Base-by-base conservation (phyloP, 2,329 filamentous ascomycete species). In the Ceratocystis cacaofunesta region DNA sequence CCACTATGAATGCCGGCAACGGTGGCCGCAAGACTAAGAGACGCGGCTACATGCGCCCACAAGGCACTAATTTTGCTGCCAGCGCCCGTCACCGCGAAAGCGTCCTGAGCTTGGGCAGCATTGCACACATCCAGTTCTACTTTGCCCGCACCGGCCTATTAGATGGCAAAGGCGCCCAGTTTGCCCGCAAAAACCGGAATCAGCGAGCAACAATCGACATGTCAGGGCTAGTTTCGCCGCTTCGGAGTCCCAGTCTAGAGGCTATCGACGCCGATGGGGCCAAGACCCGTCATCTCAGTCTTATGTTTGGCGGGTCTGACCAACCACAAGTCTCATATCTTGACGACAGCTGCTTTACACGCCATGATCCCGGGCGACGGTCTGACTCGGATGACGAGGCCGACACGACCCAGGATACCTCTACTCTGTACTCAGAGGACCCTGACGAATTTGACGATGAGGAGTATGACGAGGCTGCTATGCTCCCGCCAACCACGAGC, bases 41-140 rank as follows among this genome's bases (percentile, higher is more conserved):
- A 71, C 83, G 91, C 68, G 92, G 92, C 55, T 96, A 92, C 76
- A 89, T 95, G 77, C 84, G 92, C 62, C 91, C 92, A 0, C 88
- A 91, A 73, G 89, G 86, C 64, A 95, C 89, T 63, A 84, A 91
- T 71, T 99, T 97, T 74, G 90, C 94, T 30, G 88, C 89, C 67
- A 96, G 92, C 66, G 94, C 94, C 60, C 86, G 85, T 72, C 90
- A 90, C 62, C 83, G 94, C 69, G 92, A 99, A 74, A 96, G 92
- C 73, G 94, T 99, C 69, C 87, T 97, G 84, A 96, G 90, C 72
- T 77, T 99, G 68, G 94, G 94, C 65, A 96, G 92, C 75, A 99
- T 99, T 71, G 90, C 92, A 65, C 94, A 99, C 77, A 79, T 99
- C 72, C 94, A 99, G 75, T 96, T 97, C 77, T 99, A 97, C 76